Conservation (phyloP, 1,139 yeast genomes). For the Debaryomycetaceae sp. region DNA sequence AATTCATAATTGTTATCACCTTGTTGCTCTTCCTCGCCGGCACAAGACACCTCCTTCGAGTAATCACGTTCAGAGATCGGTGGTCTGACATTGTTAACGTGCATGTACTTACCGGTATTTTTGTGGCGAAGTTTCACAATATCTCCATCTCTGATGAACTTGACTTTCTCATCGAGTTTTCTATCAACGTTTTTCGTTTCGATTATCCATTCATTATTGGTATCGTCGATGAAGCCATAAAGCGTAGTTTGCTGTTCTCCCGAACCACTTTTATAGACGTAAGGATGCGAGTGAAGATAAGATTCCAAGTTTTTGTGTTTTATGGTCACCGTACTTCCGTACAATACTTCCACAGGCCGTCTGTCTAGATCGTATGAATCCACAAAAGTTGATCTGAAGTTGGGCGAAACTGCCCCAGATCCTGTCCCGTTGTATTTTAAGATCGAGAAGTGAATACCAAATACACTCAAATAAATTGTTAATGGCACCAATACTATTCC, state of each 20-base stretch:
- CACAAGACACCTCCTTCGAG: conserved; percentile 67
- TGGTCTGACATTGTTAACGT: conserved; percentile 59
- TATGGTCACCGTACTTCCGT: conserved; percentile 64
- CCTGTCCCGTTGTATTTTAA: conserved; percentile 51
- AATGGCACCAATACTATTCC: conserved; percentile 47
- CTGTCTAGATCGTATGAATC: conserved; percentile 34
- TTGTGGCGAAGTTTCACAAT: conserved; percentile 60
- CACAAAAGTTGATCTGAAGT: conserved; percentile 52
- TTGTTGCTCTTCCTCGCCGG: conserved; percentile 47
- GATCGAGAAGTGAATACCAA: conserved; percentile 47
- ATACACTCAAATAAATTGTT: conserved; percentile 43
- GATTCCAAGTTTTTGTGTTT: conserved; percentile 62
- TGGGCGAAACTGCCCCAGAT: conserved; percentile 49
- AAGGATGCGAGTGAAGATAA: conserved; percentile 66
- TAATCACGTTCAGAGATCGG: conserved; percentile 82
- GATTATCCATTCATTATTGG: conserved; percentile 64
- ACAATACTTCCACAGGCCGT: conserved; percentile 50
- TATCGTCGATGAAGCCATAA: conserved; percentile 47
- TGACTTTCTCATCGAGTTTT: conserved; percentile 26
- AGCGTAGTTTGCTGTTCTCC: conserved; percentile 68
- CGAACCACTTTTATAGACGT: conserved; percentile 51
- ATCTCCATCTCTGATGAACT: conserved; percentile 47
- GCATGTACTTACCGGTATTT: conserved; percentile 55
- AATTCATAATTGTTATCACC: conserved; percentile 56
- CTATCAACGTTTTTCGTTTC: conserved; percentile 40